These are phyloP conservation scores for Aspergillus taichungensis DNA, from an alignment of 495 filamentous ascomycete species.

Conservation along the genomic window DNA sequence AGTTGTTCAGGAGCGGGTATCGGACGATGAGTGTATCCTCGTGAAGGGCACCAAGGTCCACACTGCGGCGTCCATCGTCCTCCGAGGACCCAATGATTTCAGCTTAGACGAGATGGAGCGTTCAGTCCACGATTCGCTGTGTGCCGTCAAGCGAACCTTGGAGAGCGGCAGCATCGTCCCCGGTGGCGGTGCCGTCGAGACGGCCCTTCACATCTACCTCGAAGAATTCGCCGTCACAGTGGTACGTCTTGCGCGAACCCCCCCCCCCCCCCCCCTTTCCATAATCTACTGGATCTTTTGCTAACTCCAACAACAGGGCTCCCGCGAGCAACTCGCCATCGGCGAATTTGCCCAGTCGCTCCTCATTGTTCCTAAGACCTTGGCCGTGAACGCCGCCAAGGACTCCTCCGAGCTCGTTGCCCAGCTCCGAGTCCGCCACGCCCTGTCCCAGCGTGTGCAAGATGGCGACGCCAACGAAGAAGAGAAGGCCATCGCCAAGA, in stretches of 20 bases:
- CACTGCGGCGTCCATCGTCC: conserved; percentile 90
- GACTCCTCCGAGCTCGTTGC: conserved; percentile 92
- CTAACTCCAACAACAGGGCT: conserved; percentile 48
- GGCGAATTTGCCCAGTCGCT: conserved; percentile 94
- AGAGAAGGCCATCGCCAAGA: conserved; percentile 78
- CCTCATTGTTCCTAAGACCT: conserved; percentile 89
- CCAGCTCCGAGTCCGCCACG: conserved; percentile 89
- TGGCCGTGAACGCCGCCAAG: conserved; percentile 95
- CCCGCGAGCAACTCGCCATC: conserved; percentile 94
- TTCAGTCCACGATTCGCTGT: conserved; percentile 93
- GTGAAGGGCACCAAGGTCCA: conserved; percentile 92
- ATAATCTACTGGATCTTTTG: neutral
- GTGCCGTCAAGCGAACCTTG: conserved; percentile 91
- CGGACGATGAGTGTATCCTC: conserved; percentile 96
- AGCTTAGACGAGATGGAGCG: conserved; percentile 99
- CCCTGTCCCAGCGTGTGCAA: conserved; percentile 81
- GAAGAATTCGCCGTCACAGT: conserved; percentile 99
- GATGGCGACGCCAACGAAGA: conserved; percentile 75
- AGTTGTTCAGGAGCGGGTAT: conserved; percentile 93
- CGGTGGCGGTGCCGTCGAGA: conserved; percentile 93
- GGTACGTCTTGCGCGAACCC: conserved; percentile 33
- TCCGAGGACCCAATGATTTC: conserved; percentile 93
- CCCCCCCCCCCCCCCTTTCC: too few species aligned
- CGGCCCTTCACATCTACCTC: conserved; percentile 97
- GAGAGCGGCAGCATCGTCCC: conserved; percentile 97